These are phyloP conservation scores for Sclerotinia borealis DNA, from an alignment of 2,329 filamentous ascomycete species.

Conservation along the genomic window DNA sequence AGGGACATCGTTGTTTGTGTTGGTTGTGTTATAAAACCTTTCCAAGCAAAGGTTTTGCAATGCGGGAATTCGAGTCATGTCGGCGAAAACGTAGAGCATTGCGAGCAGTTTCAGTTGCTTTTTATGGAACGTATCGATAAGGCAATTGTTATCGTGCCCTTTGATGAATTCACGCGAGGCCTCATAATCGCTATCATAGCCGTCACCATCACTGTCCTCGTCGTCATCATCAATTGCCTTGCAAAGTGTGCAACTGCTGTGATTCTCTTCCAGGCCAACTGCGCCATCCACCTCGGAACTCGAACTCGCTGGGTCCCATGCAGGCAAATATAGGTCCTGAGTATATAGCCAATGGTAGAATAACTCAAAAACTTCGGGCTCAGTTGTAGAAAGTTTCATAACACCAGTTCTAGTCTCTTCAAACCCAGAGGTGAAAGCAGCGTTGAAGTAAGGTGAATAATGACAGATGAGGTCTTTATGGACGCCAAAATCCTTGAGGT, in stretches of 20 bases:
- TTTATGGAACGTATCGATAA: background rate
- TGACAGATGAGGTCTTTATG: conserved; percentile 19
- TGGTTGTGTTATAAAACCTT: background rate
- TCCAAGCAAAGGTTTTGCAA: conserved; percentile 11
- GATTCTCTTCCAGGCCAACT: background rate
- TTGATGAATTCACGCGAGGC: no score
- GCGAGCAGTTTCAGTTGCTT: background rate
- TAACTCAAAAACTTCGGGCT: conserved; percentile 9
- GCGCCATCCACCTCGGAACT: background rate
- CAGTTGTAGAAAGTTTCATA: conserved; percentile 11
- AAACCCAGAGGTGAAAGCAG: conserved; percentile 14
- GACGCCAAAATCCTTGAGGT: conserved; percentile 16
- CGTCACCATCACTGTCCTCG: background rate
- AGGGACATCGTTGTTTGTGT: background rate
- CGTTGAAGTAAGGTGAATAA: conserved; percentile 20
- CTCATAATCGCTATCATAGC: background rate
- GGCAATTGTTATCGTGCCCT: background rate
- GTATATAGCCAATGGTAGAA: conserved; percentile 19
- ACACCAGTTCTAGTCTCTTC: conserved; percentile 11
- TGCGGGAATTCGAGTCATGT: background rate
- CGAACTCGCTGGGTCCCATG: background rate
- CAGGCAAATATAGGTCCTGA: background rate
- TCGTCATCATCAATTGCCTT: no score
- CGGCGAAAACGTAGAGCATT: conserved; percentile 13
- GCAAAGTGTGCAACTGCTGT: no score